Evolutionary conservation across 75 land plant species (phyloP).

Genomic region (Gnetum montanum): DNA sequence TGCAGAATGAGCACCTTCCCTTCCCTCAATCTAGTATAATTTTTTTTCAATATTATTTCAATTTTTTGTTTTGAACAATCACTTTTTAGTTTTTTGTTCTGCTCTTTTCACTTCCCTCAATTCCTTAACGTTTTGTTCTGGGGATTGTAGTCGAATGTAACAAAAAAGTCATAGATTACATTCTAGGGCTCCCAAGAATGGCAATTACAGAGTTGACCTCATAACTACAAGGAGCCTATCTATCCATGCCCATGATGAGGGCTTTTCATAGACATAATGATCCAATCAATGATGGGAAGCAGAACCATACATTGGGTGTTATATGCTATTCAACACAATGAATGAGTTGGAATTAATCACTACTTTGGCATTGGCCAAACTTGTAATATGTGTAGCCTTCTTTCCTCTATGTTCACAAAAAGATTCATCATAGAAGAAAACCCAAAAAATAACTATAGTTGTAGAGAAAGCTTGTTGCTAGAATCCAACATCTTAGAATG

Average conservation of each 20-base stretch:
- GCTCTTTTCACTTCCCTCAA: neutral
- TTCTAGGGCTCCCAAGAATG: conserved; percentile 25
- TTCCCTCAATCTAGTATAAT: neutral
- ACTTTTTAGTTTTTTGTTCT: neutral
- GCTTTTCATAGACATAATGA: conserved; percentile 16
- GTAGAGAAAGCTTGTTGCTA: conserved; percentile 25
- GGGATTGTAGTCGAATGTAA: too few species aligned
- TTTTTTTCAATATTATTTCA: neutral
- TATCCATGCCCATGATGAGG: conserved; percentile 7
- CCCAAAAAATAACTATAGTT: neutral
- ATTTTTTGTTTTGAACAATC: neutral
- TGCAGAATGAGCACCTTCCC: conserved; percentile 14
- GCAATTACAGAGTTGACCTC: conserved; percentile 28
- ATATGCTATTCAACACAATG: conserved; percentile 30
- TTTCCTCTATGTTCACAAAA: conserved; percentile 20
- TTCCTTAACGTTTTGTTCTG: neutral
- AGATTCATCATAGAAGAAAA: neutral
- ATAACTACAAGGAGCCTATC: conserved; percentile 27
- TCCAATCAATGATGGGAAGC: conserved; percentile 25
- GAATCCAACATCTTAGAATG: conserved; percentile 35
- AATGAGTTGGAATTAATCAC: conserved; percentile 27
- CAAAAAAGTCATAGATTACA: conserved; percentile 25
- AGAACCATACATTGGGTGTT: conserved; percentile 18
- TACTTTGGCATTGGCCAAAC: conserved; percentile 2
- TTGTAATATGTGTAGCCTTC: conserved; percentile 20